Percentiles rank a stretch among this genome's conserved stretches.
Evolutionary conservation across 768 basidiomycete genomes (phyloP).

Genomic region (Termitomyces bulborhizus): DNA sequence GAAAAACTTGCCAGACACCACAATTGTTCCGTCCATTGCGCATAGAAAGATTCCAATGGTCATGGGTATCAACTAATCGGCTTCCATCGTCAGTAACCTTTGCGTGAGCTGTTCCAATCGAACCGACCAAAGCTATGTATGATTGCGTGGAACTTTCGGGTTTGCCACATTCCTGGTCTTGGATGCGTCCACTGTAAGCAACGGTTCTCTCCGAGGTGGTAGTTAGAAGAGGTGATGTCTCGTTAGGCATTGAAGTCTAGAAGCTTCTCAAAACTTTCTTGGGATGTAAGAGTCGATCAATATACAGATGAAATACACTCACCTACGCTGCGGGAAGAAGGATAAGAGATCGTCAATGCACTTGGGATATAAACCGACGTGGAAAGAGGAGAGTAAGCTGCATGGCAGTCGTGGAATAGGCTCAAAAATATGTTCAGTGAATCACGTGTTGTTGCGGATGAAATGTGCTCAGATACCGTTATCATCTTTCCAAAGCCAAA

Average conservation of each 20-base stretch:
- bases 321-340: neutral
- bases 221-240: conserved; percentile 27
- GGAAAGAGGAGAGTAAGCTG: neutral
- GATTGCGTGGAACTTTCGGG: conserved; percentile 10
- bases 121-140: conserved; percentile 18
- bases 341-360: neutral
- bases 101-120: too few species aligned
- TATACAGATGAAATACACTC: neutral
- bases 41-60: conserved; percentile 40
- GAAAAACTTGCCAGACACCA: conserved; percentile 33
- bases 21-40: conserved; percentile 46
- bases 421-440: neutral
- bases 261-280: neutral
- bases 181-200: conserved; percentile 9
- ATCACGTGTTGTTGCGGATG: conserved; percentile 1
- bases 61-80: conserved; percentile 36
- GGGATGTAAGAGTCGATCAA: neutral
- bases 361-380: neutral
- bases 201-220: conserved; percentile 1
- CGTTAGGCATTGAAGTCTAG: conserved; percentile 22
- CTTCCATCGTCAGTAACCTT: neutral
- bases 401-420: conserved; percentile 2
- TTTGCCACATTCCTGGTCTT: conserved; percentile 9
- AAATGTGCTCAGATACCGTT: too few species aligned
- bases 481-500: neutral